A percentile compares a stretch with the other conserved stretches of the same genome.
phyloP scores from a whole-genome alignment of 2,329 filamentous ascomycete species.

The Rutstroemia sp. region DNA sequence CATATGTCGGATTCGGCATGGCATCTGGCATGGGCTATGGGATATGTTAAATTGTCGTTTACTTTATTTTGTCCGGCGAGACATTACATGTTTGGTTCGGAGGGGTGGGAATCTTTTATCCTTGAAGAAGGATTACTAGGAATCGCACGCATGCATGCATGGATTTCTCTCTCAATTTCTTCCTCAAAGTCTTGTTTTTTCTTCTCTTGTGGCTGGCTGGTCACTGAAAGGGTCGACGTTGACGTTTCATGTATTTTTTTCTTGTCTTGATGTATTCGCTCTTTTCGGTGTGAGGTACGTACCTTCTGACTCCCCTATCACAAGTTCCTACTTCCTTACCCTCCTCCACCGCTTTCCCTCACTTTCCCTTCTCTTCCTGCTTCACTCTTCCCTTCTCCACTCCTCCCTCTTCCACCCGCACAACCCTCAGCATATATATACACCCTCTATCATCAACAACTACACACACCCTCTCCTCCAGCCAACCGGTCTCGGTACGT shows the following conservation, averaged over 20 bases:
- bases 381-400: not conserved
- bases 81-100: not conserved
- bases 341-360: not conserved
- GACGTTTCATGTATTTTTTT: conserved; percentile 10
- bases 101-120: not conserved
- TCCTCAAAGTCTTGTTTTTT: conserved; percentile 6
- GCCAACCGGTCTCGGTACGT: conserved; percentile 12
- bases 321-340: not conserved
- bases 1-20: not conserved
- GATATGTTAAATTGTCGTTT: conserved; percentile 6
- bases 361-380: not conserved
- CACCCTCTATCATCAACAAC: not conserved
- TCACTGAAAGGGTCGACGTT: not conserved
- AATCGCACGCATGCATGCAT: not conserved
- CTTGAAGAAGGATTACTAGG: not conserved
- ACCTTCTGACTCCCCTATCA: conserved; percentile 11
- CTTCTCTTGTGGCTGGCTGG: conserved; percentile 13
- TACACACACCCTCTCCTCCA: not conserved
- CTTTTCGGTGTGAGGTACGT: conserved; percentile 23
- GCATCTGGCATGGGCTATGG: not conserved
- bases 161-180: conserved; percentile 19
- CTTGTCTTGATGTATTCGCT: conserved; percentile 1
- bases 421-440: not conserved
- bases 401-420: not conserved
- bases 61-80: conserved; percentile 1